Conservation (phyloP, 768 basidiomycete species). For the Trametes cinnabarina region DNA sequence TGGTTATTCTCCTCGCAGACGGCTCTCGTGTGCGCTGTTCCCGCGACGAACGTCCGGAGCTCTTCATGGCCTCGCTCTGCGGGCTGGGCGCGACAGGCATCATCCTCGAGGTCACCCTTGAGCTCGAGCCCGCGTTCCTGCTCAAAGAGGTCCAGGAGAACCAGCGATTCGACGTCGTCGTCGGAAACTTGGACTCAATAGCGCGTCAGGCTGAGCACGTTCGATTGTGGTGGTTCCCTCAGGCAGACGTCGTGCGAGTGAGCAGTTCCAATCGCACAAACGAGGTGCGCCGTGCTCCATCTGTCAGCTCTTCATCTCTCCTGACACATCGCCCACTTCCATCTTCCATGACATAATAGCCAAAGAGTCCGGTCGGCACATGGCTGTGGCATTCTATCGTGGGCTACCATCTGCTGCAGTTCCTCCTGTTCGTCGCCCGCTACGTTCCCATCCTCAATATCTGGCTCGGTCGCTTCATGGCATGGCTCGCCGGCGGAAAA, state of each 20-base stretch:
- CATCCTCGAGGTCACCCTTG: constrained; percentile 72
- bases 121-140: constrained; percentile 79
- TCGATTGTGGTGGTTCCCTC: constrained; percentile 95
- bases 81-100: constrained; percentile 90
- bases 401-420: constrained; percentile 78
- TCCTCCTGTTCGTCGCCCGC: constrained; percentile 76
- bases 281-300: constrained; percentile 57
- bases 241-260: constrained; percentile 66
- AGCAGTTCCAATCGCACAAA: constrained; percentile 71
- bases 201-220: constrained; percentile 77
- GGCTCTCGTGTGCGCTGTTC: constrained; percentile 70
- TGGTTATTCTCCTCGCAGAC: constrained; percentile 76
- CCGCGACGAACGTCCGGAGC: constrained; percentile 56
- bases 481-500: constrained; percentile 61
- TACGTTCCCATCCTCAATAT: constrained; percentile 61
- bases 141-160: constrained; percentile 71
- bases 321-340: background rate
- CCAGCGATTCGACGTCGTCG: constrained; percentile 59
- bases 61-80: constrained; percentile 89
- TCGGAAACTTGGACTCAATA: constrained; percentile 54
- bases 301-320: constrained; percentile 1
- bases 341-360: constrained; percentile 36
- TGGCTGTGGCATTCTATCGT: constrained; percentile 74
- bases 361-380: constrained; percentile 46
- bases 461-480: constrained; percentile 59